Percentiles rank a stretch among this genome's conserved stretches.
Conservation (phyloP, 2,329 filamentous ascomycete species). For the Cladosporium cucumerinum region DNA sequence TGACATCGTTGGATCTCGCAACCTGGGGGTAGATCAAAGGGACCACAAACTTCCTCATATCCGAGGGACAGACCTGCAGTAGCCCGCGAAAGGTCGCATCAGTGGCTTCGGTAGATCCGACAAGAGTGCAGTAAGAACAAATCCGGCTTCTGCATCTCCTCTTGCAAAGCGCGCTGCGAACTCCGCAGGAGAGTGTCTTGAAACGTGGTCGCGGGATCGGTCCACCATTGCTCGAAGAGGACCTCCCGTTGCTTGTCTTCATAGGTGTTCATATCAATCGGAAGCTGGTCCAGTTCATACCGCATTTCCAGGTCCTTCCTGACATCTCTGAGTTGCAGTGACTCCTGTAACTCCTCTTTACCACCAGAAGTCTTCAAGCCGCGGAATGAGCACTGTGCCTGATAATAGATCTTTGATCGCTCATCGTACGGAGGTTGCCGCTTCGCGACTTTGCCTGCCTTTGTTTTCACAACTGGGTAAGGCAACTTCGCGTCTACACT, state of each 20-base stretch:
- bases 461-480: background rate
- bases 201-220: background rate
- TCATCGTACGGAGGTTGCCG: background rate
- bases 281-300: background rate
- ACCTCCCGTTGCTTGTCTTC: background rate
- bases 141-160: background rate
- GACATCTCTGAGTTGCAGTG: background rate
- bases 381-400: slow-evolving; percentile 20
- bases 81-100: background rate
- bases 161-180: background rate
- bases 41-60: background rate
- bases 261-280: background rate
- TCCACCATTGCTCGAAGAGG: background rate
- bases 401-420: slow-evolving; percentile 10
- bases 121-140: background rate
- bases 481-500: background rate
- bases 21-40: background rate
- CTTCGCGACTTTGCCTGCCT: background rate
- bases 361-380: slow-evolving; percentile 10
- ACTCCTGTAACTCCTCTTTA: slow-evolving; percentile 10
- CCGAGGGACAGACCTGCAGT: background rate
- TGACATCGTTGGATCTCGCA: background rate
- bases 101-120: background rate
- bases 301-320: background rate
- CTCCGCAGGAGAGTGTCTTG: background rate